Evolutionary conservation across 179 eudicot genomes (phyloP), one percentile per base, ranked within the genome.

Genomic region (Sideroxylon spinosum): DNA sequence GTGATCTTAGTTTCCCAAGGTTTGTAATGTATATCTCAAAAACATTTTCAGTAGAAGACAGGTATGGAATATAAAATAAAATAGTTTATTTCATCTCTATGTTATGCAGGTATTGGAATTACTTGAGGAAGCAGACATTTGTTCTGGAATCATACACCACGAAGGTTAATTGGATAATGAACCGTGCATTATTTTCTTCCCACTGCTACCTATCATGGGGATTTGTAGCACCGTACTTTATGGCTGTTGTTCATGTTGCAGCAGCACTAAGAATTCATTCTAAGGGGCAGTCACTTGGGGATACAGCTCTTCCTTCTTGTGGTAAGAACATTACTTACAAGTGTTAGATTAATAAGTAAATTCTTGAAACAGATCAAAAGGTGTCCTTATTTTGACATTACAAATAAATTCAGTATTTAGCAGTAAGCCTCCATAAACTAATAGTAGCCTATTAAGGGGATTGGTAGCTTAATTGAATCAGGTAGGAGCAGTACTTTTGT

Each of bases 171-270:
- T 87, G 93, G 95, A 85, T 90, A 16, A 95, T 95, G 99, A 95
- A 93, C 87, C 93, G 94, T 19, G 97, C 95, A 28, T 87, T 95
- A 82, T 95, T 95, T 86, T 83, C 90, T 76, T 59, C 81, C 52
- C 98, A 95, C 88, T 93, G 95, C 88, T 93, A 95, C 78, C 87
- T 95, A 55, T 95, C 99, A 46, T 95, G 97, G 99, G 99, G 97
- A 78, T 93, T 91, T 84, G 98, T 91, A 69, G 87, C 92, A 32
- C 98, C 99, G 59, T 95, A 86, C 66, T 10, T 89, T 69, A 92
- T 95, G 98, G 93, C 97, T 73, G 77, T 88, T 78, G 82, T 90
- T 83, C 98, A 95, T 88, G 74, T 95, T 69, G 88, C 91, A 57
- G 98, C 95, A 50, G 91, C 90, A 71, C 48, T 89, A 82, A 94